A percentile compares a stretch with the other conserved stretches of the same genome.
Evolutionary conservation across 1,284 basidiomycete species (phyloP).

Genomic region (Gymnopus androsaceus): DNA sequence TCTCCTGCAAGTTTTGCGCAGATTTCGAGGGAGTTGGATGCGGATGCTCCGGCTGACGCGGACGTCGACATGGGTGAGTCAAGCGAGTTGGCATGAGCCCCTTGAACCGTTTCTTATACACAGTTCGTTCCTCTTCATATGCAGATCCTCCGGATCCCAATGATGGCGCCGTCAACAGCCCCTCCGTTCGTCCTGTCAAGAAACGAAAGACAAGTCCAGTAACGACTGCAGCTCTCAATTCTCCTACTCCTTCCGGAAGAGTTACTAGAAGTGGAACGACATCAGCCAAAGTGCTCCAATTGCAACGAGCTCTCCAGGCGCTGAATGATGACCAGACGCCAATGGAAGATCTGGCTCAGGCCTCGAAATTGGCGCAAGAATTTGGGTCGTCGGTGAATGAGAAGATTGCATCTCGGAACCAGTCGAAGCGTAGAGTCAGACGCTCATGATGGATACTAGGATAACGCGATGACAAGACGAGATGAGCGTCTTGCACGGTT

Average conservation of each 20-base stretch:
- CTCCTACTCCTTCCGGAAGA: not conserved
- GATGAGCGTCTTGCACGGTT: not conserved
- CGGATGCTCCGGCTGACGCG: not conserved
- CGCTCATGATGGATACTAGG: not conserved
- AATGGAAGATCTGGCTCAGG: conserved; percentile 7
- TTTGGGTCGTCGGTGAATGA: conserved; percentile 4
- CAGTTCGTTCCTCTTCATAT: not conserved
- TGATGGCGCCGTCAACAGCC: not conserved
- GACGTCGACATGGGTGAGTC: too few species aligned
- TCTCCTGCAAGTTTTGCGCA: not conserved
- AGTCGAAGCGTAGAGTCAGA: not conserved
- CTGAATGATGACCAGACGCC: conserved; percentile 7
- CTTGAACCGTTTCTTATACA: not conserved
- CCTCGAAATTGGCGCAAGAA: conserved; percentile 2
- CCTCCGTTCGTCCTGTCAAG: conserved; percentile 2
- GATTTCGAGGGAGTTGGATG: conserved; percentile 5
- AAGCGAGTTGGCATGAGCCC: not conserved
- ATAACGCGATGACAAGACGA: too few species aligned
- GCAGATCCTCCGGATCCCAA: not conserved
- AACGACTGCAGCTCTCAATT: not conserved
- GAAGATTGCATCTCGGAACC: not conserved
- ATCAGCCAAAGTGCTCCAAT: not conserved
- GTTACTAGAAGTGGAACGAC: not conserved
- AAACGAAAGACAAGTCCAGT: not conserved
- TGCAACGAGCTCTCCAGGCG: conserved; percentile 5